A percentile compares a stretch with the other conserved stretches of the same genome.
Evolutionary conservation across 257 asterid genomes (phyloP).

Genomic region (Oldenlandia corymbosa): DNA sequence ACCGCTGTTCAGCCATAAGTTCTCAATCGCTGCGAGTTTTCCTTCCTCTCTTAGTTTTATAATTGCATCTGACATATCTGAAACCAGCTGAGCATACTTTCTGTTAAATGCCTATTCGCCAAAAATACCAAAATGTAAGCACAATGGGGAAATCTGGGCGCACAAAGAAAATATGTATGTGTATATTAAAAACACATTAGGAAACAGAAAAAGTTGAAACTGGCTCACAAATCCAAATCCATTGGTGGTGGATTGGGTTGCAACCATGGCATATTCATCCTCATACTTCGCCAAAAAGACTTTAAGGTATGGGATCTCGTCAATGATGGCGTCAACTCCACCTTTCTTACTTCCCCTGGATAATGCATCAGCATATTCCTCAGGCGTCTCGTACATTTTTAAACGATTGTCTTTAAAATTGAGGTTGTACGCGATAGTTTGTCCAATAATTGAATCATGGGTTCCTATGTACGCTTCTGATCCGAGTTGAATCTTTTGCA

Average conservation of each 20-base stretch:
- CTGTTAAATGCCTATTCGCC: constrained; percentile 18
- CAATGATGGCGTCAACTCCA: constrained; percentile 36
- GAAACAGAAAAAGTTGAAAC: background rate
- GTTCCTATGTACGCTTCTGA: constrained; percentile 28
- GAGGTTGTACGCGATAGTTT: constrained; percentile 17
- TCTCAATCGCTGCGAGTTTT: constrained; percentile 18
- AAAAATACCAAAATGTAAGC: no score
- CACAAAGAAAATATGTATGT: no score
- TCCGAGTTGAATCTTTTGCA: constrained; percentile 26
- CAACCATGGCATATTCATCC: constrained; percentile 18
- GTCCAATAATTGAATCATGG: constrained; percentile 10
- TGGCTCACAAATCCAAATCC: constrained; percentile 28
- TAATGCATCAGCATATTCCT: constrained; percentile 21
- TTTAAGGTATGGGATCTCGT: constrained; percentile 26
- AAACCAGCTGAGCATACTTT: constrained; percentile 11
- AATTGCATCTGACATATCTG: constrained; percentile 20
- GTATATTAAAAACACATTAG: background rate
- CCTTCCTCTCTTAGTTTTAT: constrained; percentile 22
- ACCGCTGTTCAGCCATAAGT: constrained; percentile 10
- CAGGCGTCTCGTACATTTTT: background rate
- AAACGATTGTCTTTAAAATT: constrained; percentile 20
- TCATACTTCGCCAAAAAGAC: constrained; percentile 19
- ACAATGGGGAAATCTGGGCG: no score
- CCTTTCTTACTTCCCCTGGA: constrained; percentile 34
- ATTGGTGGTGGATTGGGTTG: constrained; percentile 1